A percentile compares a stretch with the other conserved stretches of the same genome.
These are phyloP conservation scores for Phytophthora tentaculata DNA, from an alignment of 352 stramenopile genomes.

Conservation along the genomic window DNA sequence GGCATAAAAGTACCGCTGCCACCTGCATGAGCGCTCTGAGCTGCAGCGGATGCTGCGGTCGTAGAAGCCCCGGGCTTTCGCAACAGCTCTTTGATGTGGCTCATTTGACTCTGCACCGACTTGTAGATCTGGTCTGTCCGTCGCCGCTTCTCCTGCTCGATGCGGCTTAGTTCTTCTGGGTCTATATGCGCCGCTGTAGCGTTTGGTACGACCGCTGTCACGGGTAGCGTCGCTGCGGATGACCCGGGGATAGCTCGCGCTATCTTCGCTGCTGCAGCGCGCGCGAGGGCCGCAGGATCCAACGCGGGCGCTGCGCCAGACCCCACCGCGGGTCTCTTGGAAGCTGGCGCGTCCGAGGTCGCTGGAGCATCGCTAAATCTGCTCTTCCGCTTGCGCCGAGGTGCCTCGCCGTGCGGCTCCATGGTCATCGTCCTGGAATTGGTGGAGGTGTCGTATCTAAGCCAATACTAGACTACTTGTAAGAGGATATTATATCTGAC, in stretches of 20 bases:
- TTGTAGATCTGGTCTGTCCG: slow-evolving; percentile 83
- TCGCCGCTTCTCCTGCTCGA: slow-evolving; percentile 61
- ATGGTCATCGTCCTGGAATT: slow-evolving; percentile 18
- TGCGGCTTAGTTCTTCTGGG: slow-evolving; percentile 40
- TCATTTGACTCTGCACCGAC: slow-evolving; percentile 88
- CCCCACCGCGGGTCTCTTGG: slow-evolving; percentile 18
- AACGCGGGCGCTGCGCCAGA: slow-evolving; percentile 6
- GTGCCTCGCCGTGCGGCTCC: slow-evolving; percentile 36
- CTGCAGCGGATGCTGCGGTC: not conserved
- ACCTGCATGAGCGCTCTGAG: not conserved
- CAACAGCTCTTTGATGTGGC: slow-evolving; percentile 71
- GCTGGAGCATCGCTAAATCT: slow-evolving; percentile 77
- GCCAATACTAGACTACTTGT: not conserved
- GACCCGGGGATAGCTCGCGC: slow-evolving; percentile 56
- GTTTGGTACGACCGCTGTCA: not conserved
- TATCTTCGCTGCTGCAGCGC: slow-evolving; percentile 79
- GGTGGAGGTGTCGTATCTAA: not conserved
- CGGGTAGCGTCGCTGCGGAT: not conserved
- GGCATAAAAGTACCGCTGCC: slow-evolving; percentile 64
- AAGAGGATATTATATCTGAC: slow-evolving; percentile 5
- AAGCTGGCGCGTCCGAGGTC: slow-evolving; percentile 19
- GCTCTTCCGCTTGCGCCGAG: slow-evolving; percentile 81
- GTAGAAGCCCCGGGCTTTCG: slow-evolving; percentile 47
- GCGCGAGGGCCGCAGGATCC: slow-evolving; percentile 70
- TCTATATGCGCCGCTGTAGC: slow-evolving; percentile 19